Percentiles rank a stretch among this genome's conserved stretches.
These are phyloP conservation scores for Phytophthora agathidicida DNA, from an alignment of 352 stramenopile genomes.

Conservation along the genomic window DNA sequence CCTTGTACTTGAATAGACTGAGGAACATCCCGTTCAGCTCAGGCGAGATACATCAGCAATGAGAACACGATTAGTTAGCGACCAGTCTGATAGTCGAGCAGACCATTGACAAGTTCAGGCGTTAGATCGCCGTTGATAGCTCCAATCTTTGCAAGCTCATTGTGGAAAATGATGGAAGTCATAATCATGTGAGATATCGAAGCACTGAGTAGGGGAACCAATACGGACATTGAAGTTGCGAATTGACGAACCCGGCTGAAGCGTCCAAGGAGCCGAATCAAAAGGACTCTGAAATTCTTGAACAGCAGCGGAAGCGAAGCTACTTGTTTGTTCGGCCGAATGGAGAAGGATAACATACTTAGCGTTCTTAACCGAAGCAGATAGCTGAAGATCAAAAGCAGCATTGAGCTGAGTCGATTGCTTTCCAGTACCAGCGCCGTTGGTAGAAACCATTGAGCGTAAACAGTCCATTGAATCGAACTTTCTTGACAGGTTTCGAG, in stretches of 20 bases:
- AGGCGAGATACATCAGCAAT: too few species aligned
- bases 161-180: neutral
- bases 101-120: neutral
- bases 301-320: neutral
- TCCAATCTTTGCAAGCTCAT: neutral
- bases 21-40: too few species aligned
- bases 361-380: slow-evolving; percentile 2
- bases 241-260: neutral
- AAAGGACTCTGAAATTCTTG: neutral
- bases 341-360: neutral
- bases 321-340: neutral
- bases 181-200: too few species aligned
- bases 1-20: too few species aligned
- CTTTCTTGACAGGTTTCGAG: neutral
- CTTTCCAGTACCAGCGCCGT: neutral
- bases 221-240: slow-evolving; percentile 5
- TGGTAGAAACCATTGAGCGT: slow-evolving; percentile 14
- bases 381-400: slow-evolving; percentile 1
- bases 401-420: neutral
- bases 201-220: neutral
- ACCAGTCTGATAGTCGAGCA: too few species aligned
- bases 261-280: neutral
- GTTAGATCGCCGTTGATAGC: slow-evolving; percentile 25
- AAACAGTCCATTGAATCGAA: slow-evolving; percentile 10
- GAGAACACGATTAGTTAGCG: too few species aligned